Evolutionary conservation across 176 grass and related monocot genomes (phyloP), one percentile per base, ranked within the genome.

Genomic region (Raddia distichophylla): DNA sequence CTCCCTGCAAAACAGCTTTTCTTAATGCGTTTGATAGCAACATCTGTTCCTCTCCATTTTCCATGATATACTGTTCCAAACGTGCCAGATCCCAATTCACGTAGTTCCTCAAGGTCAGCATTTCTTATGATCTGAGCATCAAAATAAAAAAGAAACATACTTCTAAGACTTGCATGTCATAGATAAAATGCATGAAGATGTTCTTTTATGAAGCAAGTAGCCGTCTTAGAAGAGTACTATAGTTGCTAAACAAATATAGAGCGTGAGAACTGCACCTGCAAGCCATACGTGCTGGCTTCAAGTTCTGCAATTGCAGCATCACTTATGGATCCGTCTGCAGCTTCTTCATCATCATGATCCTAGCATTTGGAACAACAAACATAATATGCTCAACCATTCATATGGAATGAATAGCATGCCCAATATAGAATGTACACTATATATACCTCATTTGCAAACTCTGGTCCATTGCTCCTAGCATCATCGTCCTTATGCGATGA

Each of bases 31-130:
- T 98, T 98, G 71, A 98, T 98, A 47, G 96, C 96, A 62, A 98
- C 91, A 80, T 98, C 96, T 44, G 90, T 91, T 69, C 96, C 96
- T 69, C 92, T 89, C 96, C 96, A 98, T 73, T 98, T 98, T 73
- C 96, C 96, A 91, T 95, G 91, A 50, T 90, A 98, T 37, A 98
- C 96, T 44, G 96, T 99, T 90, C 96, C 96, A 63, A 93, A 99
- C 22, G 96, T 95, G 80, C 96, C 96, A 15, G 96, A 88, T 87
- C 96, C 96, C 50, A 99, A 45, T 88, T 99, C 96, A 68, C 89
- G 92, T 82, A 99, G 71, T 73, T 99, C 96, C 86, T 99, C 96
- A n/a, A 99, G 91, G 82, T 99, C 96, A 48, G 88, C 87, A 91
- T 99, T 99, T 90, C 48, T 91, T 85, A 99, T 91, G 64, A 99